phyloP scores from a whole-genome alignment of 257 asterid species.

The Apocynum venetum region DNA sequence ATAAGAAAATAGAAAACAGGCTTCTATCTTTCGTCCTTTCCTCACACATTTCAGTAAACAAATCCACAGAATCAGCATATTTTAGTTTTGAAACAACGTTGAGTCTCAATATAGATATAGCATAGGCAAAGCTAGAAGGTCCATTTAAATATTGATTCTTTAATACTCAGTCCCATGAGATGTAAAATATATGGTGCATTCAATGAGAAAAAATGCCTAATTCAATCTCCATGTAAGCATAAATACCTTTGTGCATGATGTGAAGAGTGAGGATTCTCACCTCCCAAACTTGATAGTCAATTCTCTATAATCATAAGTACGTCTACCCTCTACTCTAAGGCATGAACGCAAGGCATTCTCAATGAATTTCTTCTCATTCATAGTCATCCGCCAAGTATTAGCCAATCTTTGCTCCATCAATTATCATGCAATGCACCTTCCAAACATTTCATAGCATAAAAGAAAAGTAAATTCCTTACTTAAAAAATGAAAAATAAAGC shows the following conservation, averaged over 20 bases:
- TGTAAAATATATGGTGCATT: not conserved
- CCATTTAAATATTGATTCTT: not conserved
- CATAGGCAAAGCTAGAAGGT: not conserved
- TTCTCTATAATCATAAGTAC: constrained; percentile 73
- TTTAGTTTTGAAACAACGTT: not conserved
- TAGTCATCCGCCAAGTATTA: constrained; percentile 61
- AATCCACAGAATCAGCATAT: not conserved
- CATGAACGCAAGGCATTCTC: constrained; percentile 67
- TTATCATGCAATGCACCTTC: not conserved
- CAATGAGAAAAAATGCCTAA: not conserved
- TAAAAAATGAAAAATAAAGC: not conserved
- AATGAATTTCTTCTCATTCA: constrained; percentile 78
- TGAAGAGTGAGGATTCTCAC: constrained; percentile 29
- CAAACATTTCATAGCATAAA: constrained; percentile 1
- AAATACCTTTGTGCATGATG: not conserved
- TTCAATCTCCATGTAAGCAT: not conserved
- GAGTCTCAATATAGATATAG: not conserved
- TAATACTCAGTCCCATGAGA: not conserved
- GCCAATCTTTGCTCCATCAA: constrained; percentile 78
- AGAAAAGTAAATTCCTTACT: not conserved
- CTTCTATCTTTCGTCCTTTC: not conserved
- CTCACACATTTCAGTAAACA: not conserved
- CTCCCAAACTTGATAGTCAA: constrained; percentile 66
- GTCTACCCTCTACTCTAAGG: constrained; percentile 85
- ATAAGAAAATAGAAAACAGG: not conserved